Base-by-base conservation (phyloP, 805 yeast species). In the Saccharomycopsis guyanensis region DNA sequence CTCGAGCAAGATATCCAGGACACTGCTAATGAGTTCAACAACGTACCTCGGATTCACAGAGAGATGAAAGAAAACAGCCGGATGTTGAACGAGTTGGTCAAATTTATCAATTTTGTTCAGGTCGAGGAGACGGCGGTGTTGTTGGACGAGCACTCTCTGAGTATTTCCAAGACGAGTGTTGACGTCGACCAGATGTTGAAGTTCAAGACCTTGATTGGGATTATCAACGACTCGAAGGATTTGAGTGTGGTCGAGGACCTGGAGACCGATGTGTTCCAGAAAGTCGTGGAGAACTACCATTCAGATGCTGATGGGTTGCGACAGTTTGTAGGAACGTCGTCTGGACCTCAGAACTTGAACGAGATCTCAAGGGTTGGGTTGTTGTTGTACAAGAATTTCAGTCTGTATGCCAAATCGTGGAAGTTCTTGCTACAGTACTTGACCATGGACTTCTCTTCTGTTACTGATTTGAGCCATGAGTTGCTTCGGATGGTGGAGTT, bases 81-180 rank as follows among this genome's bases (percentile, higher is more conserved):
- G 45, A 57, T 59, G 42, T 58, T 62, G 15, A 57, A 65, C 16
- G 81, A 82, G 43, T 66, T 79, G 8, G 75, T 82, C 8, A 76
- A 67, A 50, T 78, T 85, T 53, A 61, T 81, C 18, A 61, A 70
- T 5, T 51, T 64, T 5, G 69, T 72, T 20, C 75, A 72, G 45
- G 55, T 55, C 4, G 75, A 73, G 15, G 58, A 60, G 18, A 58
- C 65, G 4, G 56, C 59, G 4, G 73, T 68, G 3, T 59, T 62
- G 13, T 29, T 62, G 19, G 77, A 71, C 38, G 56, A 62, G 10
- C 59, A 62, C 44, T 55, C 61, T 3, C 52, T 62, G 1, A 57
- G 60, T 12, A 55, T 74, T 22, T 60, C 65, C 2, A 50, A 57
- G 1, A 19, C 52, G 0, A 47, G 57, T 10, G 32, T 69, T 23